phyloP scores from a whole-genome alignment of 2,329 filamentous ascomycete species.

The Macrophomina phaseolina region DNA sequence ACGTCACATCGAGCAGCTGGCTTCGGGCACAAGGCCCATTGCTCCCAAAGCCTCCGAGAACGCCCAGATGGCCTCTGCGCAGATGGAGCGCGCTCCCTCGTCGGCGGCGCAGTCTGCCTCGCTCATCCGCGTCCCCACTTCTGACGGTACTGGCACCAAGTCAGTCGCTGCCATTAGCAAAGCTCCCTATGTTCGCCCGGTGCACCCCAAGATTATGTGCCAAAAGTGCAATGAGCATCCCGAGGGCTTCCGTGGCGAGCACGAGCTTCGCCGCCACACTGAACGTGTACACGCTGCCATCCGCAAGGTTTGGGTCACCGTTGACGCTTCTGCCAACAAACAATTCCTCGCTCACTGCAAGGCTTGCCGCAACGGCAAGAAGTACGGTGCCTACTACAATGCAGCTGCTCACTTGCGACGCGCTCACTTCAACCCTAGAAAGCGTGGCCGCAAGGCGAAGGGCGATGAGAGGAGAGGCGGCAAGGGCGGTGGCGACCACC shows the following conservation, averaged over 20 bases:
- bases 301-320: conserved; percentile 67
- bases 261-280: conserved; percentile 66
- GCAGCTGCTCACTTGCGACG: conserved; percentile 88
- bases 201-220: conserved; percentile 75
- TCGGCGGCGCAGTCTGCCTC: conserved; percentile 34
- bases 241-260: conserved; percentile 83
- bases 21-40: conserved; percentile 56
- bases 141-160: conserved; percentile 46
- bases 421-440: conserved; percentile 80
- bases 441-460: conserved; percentile 62
- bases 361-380: conserved; percentile 75
- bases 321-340: conserved; percentile 64
- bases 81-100: conserved; percentile 33
- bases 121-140: conserved; percentile 29
- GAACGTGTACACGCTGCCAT: conserved; percentile 68
- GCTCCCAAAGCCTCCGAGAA: conserved; percentile 51
- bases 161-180: conserved; percentile 59
- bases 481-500: conserved; percentile 66
- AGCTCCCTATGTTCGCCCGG: conserved; percentile 66
- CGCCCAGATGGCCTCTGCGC: background rate
- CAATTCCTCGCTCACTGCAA: conserved; percentile 81
- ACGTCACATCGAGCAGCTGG: conserved; percentile 56
- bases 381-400: conserved; percentile 92
- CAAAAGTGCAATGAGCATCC: conserved; percentile 72
- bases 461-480: conserved; percentile 65